These are phyloP conservation scores for Amphichorda felina DNA, from an alignment of 2,329 filamentous ascomycete species.

Conservation along the genomic window DNA sequence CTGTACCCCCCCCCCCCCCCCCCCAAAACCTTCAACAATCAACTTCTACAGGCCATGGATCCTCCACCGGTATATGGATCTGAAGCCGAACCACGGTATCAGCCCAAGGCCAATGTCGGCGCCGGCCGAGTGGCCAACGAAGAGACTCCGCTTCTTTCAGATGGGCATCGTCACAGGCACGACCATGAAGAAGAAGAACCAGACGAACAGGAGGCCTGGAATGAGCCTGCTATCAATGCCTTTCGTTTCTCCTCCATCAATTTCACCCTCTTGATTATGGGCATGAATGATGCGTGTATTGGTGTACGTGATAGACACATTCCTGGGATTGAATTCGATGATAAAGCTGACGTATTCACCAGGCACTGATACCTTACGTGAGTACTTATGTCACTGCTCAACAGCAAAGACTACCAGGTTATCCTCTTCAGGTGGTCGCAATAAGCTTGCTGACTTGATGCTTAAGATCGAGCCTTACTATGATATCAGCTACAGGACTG, in stretches of 20 bases:
- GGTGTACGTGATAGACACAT: no score
- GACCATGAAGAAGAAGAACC: not conserved
- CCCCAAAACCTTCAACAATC: no score
- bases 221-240: constrained; percentile 44
- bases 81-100: no score
- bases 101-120: not conserved
- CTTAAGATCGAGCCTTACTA: constrained; percentile 49
- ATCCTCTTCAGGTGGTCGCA: not conserved
- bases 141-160: constrained; percentile 2
- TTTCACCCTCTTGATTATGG: constrained; percentile 52
- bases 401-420: no score
- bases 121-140: not conserved
- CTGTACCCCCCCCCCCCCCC: no score
- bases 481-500: constrained; percentile 44
- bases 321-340: not conserved
- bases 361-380: constrained; percentile 37
- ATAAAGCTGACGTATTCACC: constrained; percentile 8
- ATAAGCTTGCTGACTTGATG: not conserved
- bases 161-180: not conserved
- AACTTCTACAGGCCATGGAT: no score
- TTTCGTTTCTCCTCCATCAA: constrained; percentile 47
- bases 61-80: no score
- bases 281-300: constrained; percentile 55
- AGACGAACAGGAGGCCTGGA: constrained; percentile 33
- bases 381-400: constrained; percentile 7